Evolutionary conservation across 257 asterid genomes (phyloP), one percentile per base, ranked within the genome.

Genomic region (Apocynum venetum): DNA sequence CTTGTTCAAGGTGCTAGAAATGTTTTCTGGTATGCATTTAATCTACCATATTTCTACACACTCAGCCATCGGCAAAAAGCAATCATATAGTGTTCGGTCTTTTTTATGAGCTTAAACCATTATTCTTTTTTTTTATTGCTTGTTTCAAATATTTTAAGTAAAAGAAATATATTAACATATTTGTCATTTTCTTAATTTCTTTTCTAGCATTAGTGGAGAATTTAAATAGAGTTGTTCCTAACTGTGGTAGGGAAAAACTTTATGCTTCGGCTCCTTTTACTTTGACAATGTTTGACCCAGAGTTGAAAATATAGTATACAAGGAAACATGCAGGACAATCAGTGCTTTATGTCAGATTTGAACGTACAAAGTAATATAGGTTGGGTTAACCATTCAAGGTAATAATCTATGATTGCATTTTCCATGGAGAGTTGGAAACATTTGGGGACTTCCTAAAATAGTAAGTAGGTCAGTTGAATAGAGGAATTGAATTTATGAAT

Each of bases 1-100:
- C 97, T 96, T 76, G 91, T 93, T 74, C 96, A 93, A 87, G 99
- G 98, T 82, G 96, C 98, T 84, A 87, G 91, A 83, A 91, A 86
- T 87, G 97, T 96, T 77, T 96, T 96, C 89, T 96, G 99, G 99
- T 96, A 91, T 82, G 93, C 82, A 71, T 79, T 83, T 44, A 59
- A 53, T 68, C 77, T 60, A 48, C 52, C 67, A 57, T 51, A 68
- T 67, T 51, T 79, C 51, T 82, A 41, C 4, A 63, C 36, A 4
- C 46, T 60, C 4, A 3, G 17, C 49, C 53, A 36, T 77, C 20
- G 77, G 64, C 44, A 56, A 7, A 13, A 61, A 38, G 46, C 55
- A 38, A 20, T 48, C 52, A 36, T 72, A 4, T n/a, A 60, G 49
- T n/a, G 11, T 38, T 63, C 25, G 36, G 56, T 55, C 55, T 76